Percentiles rank a stretch among this genome's conserved stretches.
Evolutionary conservation across 2,329 filamentous ascomycete genomes (phyloP).

Genomic region (Graphilbum sp.): DNA sequence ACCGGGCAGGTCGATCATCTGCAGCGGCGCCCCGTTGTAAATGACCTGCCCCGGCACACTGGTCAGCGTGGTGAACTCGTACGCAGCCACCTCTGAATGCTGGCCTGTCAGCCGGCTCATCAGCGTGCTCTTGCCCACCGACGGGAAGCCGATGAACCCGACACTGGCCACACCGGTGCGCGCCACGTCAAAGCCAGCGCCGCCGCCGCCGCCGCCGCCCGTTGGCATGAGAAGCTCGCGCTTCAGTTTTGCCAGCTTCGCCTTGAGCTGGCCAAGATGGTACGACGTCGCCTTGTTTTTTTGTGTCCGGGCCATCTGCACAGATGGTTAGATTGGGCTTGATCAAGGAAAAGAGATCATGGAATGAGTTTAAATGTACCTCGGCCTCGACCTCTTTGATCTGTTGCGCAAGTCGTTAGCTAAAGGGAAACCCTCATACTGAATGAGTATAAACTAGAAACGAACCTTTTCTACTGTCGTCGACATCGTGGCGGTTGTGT

Average conservation of each 20-base stretch:
- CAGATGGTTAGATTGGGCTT: not conserved
- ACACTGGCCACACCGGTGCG: constrained; percentile 94
- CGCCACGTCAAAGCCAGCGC: constrained; percentile 89
- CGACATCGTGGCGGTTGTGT: constrained; percentile 50
- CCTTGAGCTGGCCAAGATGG: constrained; percentile 91
- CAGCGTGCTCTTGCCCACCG: constrained; percentile 93
- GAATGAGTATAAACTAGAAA: not conserved
- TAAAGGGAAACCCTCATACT: not conserved
- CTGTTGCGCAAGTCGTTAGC: constrained; percentile 26
- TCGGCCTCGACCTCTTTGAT: constrained; percentile 96
- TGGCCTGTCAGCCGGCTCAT: constrained; percentile 92
- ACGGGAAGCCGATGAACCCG: constrained; percentile 95
- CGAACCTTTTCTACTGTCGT: constrained; percentile 89
- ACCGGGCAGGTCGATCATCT: constrained; percentile 96
- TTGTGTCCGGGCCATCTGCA: constrained; percentile 83
- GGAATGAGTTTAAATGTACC: constrained; percentile 43
- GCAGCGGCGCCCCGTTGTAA: constrained; percentile 94
- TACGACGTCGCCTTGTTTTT: constrained; percentile 94
- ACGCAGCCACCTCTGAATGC: constrained; percentile 91
- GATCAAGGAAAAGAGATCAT: not conserved
- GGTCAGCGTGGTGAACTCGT: constrained; percentile 96
- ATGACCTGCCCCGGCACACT: constrained; percentile 91
- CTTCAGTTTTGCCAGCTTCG: constrained; percentile 95
- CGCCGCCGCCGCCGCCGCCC: constrained; percentile 64
- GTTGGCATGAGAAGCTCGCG: constrained; percentile 80